phyloP scores from a whole-genome alignment of 257 asterid species.

The Verbascum thapsus region DNA sequence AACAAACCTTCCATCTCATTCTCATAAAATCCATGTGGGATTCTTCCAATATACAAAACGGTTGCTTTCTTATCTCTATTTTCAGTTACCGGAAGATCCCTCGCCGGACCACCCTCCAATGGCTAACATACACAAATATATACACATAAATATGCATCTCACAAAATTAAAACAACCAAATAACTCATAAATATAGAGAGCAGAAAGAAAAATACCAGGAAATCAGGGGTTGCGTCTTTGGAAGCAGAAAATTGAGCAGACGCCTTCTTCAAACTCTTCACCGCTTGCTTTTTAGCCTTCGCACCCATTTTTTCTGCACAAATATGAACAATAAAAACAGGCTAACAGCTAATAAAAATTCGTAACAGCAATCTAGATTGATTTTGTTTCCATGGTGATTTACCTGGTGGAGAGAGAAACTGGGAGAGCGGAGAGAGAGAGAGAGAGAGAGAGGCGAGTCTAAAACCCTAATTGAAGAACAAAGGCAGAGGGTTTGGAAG shows the following conservation, averaged over 20 bases:
- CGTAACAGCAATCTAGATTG: no score
- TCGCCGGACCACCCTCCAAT: slow-evolving; percentile 75
- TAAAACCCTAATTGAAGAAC: not conserved
- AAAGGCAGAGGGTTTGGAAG: no score
- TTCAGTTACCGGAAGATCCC: slow-evolving; percentile 47
- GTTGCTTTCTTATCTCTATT: slow-evolving; percentile 58
- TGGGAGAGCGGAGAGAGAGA: not conserved
- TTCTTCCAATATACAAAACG: slow-evolving; percentile 83
- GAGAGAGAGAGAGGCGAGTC: not conserved
- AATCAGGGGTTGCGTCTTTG: slow-evolving; percentile 54
- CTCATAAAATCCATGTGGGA: slow-evolving; percentile 98
- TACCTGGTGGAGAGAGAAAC: not conserved
- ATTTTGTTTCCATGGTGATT: no score
- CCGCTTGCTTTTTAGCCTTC: slow-evolving; percentile 55
- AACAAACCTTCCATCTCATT: slow-evolving; percentile 84
- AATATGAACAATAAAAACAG: no score
- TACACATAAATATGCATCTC: no score
- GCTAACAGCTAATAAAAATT: no score
- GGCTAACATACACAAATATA: slow-evolving; percentile 49
- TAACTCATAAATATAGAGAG: not conserved
- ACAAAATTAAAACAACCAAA: not conserved
- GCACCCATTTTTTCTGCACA: slow-evolving; percentile 41
- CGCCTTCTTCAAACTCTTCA: slow-evolving; percentile 51
- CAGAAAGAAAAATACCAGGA: slow-evolving; percentile 42
- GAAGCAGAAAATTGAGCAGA: slow-evolving; percentile 48